phyloP scores from a whole-genome alignment of 2,329 filamentous ascomycete species.

The Talaromyces rugulosus region DNA sequence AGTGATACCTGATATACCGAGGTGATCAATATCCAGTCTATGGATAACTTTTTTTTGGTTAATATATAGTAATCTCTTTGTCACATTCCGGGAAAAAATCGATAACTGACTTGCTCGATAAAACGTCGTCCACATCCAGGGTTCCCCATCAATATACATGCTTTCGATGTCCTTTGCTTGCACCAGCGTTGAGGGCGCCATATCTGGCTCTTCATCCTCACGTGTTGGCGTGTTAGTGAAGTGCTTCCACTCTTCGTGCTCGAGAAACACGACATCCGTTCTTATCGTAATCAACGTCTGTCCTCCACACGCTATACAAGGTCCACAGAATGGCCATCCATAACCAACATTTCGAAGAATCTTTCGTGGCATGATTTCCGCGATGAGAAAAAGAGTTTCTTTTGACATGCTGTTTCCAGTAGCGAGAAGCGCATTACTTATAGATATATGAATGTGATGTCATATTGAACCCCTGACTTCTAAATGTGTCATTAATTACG shows the following conservation, averaged over 20 bases:
- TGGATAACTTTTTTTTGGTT: constrained; percentile 5
- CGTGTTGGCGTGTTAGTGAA: neutral
- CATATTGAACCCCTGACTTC: no score
- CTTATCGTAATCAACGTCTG: neutral
- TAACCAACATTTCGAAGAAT: no score
- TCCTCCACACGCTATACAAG: constrained; percentile 7
- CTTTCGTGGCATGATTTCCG: no score
- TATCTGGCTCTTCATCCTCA: neutral
- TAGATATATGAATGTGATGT: no score
- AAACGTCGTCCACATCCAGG: constrained; percentile 4
- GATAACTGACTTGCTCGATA: constrained; percentile 6
- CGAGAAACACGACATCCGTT: neutral
- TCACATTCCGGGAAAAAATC: neutral
- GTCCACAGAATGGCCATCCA: neutral
- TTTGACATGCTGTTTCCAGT: no score
- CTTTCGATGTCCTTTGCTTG: constrained; percentile 7
- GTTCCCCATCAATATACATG: constrained; percentile 1
- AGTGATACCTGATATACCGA: constrained; percentile 9
- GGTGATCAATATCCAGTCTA: constrained; percentile 4
- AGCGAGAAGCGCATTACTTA: no score
- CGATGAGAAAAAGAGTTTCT: no score
- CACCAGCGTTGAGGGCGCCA: neutral
- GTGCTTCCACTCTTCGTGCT: constrained; percentile 6
- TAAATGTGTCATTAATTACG: no score
- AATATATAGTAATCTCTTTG: neutral